These are phyloP conservation scores for Flagelloscypha sp. DNA, from an alignment of 768 basidiomycete genomes.

Conservation along the genomic window DNA sequence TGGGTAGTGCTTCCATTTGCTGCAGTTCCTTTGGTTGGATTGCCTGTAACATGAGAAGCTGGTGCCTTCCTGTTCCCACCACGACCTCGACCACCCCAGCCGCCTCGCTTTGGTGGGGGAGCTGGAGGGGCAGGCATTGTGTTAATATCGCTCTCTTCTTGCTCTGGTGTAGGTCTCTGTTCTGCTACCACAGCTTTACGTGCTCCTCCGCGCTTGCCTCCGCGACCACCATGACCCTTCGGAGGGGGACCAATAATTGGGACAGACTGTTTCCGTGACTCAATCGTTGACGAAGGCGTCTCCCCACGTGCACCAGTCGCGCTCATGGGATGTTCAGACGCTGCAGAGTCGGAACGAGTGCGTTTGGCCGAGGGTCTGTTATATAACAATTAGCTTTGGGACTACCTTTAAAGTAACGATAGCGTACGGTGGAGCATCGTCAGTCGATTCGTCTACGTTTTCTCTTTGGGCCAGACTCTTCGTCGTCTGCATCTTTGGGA, in stretches of 20 bases:
- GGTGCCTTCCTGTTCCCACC: slow-evolving; percentile 14
- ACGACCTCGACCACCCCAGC: slow-evolving; percentile 25
- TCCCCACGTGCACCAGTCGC: slow-evolving; percentile 35
- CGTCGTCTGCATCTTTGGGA: slow-evolving; percentile 41
- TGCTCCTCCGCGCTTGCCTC: slow-evolving; percentile 35
- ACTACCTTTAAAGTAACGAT: not conserved
- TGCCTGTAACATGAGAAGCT: too few species aligned
- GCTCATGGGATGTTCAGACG: slow-evolving; percentile 48
- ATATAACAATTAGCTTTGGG: slow-evolving; percentile 1
- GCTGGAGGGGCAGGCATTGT: slow-evolving; percentile 8
- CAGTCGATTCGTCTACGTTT: slow-evolving; percentile 74
- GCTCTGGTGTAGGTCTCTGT: slow-evolving; percentile 21
- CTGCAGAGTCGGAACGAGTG: slow-evolving; percentile 65
- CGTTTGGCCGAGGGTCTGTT: slow-evolving; percentile 48
- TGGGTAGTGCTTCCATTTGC: slow-evolving; percentile 29
- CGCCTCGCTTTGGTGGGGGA: slow-evolving; percentile 27
- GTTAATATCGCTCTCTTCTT: slow-evolving; percentile 12
- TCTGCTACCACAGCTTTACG: slow-evolving; percentile 4
- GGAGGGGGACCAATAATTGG: too few species aligned
- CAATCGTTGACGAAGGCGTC: slow-evolving; percentile 24
- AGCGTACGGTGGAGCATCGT: slow-evolving; percentile 50
- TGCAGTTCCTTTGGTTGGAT: slow-evolving; percentile 33
- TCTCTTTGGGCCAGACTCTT: slow-evolving; percentile 35
- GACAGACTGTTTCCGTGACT: too few species aligned
- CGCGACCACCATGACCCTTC: slow-evolving; percentile 20